phyloP scores from a whole-genome alignment of 495 filamentous ascomycete species.

The Penicillium daleae region DNA sequence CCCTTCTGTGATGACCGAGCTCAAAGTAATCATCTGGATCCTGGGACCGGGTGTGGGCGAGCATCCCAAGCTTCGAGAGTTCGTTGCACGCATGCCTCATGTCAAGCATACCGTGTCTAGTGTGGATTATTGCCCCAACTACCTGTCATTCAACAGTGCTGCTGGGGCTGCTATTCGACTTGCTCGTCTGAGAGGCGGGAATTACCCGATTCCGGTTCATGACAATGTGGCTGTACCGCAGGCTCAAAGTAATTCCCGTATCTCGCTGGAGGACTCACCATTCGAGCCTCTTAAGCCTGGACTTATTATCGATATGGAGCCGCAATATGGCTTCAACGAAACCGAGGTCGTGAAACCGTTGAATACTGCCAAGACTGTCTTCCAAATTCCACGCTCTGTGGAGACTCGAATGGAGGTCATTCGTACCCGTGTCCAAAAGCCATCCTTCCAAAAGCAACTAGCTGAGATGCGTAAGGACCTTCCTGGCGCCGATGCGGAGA shows the following conservation, averaged over 20 bases:
- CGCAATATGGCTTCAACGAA: slow-evolving; percentile 58
- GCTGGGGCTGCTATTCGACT: slow-evolving; percentile 66
- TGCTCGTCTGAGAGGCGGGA: slow-evolving; percentile 66
- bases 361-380: slow-evolving; percentile 46
- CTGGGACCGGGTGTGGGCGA: slow-evolving; percentile 67
- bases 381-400: slow-evolving; percentile 51
- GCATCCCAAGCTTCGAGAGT: slow-evolving; percentile 63
- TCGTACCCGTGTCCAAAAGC: slow-evolving; percentile 31
- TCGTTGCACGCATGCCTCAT: slow-evolving; percentile 63
- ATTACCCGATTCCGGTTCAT: slow-evolving; percentile 67
- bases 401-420: slow-evolving; percentile 37
- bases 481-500: slow-evolving; percentile 72
- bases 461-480: slow-evolving; percentile 53
- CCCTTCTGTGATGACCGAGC: slow-evolving; percentile 61
- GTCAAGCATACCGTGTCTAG: slow-evolving; percentile 78
- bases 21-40: slow-evolving; percentile 80
- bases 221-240: slow-evolving; percentile 54
- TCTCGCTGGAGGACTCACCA: slow-evolving; percentile 19
- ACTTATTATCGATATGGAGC: slow-evolving; percentile 65
- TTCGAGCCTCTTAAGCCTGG: slow-evolving; percentile 51
- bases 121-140: slow-evolving; percentile 70
- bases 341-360: slow-evolving; percentile 54
- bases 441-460: slow-evolving; percentile 36
- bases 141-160: slow-evolving; percentile 65
- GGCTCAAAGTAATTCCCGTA: slow-evolving; percentile 4